Base-by-base conservation (phyloP, 2,329 filamentous ascomycete genomes). In the Venturia aucupariae region DNA sequence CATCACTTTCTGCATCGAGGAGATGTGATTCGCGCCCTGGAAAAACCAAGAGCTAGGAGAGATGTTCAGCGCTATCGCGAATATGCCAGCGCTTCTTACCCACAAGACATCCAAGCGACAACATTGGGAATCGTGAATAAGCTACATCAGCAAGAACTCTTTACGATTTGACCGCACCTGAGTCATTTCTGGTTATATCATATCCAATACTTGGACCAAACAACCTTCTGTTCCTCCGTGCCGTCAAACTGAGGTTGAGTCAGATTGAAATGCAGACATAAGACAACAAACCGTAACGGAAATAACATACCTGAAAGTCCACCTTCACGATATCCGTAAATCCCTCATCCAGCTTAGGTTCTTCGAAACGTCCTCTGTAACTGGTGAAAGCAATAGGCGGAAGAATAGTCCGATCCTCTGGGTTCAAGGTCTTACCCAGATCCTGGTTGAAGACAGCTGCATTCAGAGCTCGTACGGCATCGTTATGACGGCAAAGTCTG, bases 121-220 rank as follows among this genome's bases (percentile, higher is more conserved):
- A 11, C 5, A 38, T 3, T 38, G 35, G 35, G 35, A 38, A 38
- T 38, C 35, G 35, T 11, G 35, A 38, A 38, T 8, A 38, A 38
- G 35, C 35, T 11, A 7, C 7, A 38, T 7, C 35, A 35, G 35
- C 5, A 3, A 38, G 35, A 11, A 38, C 35, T 1, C 1, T 7
- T 38, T 38, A 11, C 35, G 35, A 38, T 11, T 6, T 11, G 5
- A 38, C 7, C 35, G 35, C 11, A 3, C 35, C 35, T 38, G 5
- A 38, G 35, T 7, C 35, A 38, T 38, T 38, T 38, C 35, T 6
- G 35, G 35, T 6, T 38, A 38, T 38, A 8, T 76, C 72, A 92
- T 61, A 85, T 78, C 91, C 91, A 97, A 71, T 90, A 92, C 69
- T 83, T 84, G 5, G 80, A 82, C 92, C 92, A 97, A 55, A 90